Evolutionary conservation across 805 yeast species (phyloP).

Genomic region (Yamadazyma philogaea): DNA sequence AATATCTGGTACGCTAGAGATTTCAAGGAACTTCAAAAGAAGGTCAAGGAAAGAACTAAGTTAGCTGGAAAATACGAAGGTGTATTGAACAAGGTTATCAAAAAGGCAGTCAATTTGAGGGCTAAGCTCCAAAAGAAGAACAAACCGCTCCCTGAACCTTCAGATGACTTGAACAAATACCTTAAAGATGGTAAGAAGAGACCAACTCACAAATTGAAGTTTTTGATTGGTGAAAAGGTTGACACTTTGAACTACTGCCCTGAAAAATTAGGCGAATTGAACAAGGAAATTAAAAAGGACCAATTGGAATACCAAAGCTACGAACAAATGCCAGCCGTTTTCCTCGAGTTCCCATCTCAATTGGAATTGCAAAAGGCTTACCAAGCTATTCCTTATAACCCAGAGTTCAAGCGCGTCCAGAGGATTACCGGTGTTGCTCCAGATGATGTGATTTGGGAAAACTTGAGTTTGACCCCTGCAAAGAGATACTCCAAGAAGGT

Average conservation of each 20-base stretch:
- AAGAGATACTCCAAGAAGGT: slow-evolving; percentile 56
- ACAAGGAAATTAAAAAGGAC: slow-evolving; percentile 55
- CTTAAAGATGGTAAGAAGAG: slow-evolving; percentile 67
- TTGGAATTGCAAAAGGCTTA: slow-evolving; percentile 84
- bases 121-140: slow-evolving; percentile 57
- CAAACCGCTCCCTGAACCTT: slow-evolving; percentile 53
- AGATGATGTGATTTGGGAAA: slow-evolving; percentile 81
- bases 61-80: slow-evolving; percentile 60
- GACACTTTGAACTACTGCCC: slow-evolving; percentile 74
- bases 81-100: slow-evolving; percentile 57
- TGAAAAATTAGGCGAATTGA: slow-evolving; percentile 64
- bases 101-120: slow-evolving; percentile 56
- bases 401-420: slow-evolving; percentile 45
- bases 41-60: slow-evolving; percentile 62
- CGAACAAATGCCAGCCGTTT: slow-evolving; percentile 63
- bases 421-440: slow-evolving; percentile 68
- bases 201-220: slow-evolving; percentile 75
- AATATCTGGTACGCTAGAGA: slow-evolving; percentile 65
- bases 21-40: slow-evolving; percentile 51
- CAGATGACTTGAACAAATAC: slow-evolving; percentile 56
- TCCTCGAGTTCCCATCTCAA: slow-evolving; percentile 79
- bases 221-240: slow-evolving; percentile 77
- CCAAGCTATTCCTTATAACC: slow-evolving; percentile 69
- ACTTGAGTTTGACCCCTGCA: slow-evolving; percentile 55
- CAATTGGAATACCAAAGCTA: slow-evolving; percentile 54